phyloP scores from a whole-genome alignment of 179 eudicot species.

The Silene noctiflora region DNA sequence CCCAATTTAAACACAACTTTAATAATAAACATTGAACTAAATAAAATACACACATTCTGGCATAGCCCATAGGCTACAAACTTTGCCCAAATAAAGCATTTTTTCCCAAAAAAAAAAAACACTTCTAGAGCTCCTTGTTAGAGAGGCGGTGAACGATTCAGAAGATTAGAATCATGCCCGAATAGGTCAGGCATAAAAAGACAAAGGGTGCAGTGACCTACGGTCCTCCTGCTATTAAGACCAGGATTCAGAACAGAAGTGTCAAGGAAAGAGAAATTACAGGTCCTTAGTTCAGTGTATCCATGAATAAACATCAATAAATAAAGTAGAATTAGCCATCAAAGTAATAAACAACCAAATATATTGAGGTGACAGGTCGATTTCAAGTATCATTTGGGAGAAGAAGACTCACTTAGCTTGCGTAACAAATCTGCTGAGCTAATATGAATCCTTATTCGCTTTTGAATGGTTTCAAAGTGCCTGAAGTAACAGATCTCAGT shows the following conservation, averaged over 20 bases:
- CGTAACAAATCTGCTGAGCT: slow-evolving; percentile 54
- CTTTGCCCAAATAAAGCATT: not conserved
- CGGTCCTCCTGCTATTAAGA: not conserved
- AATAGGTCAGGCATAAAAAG: slow-evolving; percentile 1
- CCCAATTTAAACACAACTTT: not conserved
- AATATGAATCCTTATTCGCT: slow-evolving; percentile 38
- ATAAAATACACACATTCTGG: not conserved
- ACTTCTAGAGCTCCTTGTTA: slow-evolving; percentile 3
- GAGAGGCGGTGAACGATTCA: not conserved
- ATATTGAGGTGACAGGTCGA: not conserved
- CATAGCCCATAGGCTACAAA: not conserved
- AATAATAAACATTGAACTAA: not conserved
- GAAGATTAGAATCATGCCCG: not conserved
- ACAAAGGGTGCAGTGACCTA: slow-evolving; percentile 3
- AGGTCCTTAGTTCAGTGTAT: not conserved
- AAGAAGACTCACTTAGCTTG: slow-evolving; percentile 61
- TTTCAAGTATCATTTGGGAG: not conserved
- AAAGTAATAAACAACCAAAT: slow-evolving; percentile 15
- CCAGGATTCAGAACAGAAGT: slow-evolving; percentile 1
- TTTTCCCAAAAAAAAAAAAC: not conserved
- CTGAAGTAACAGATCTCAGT: slow-evolving; percentile 34
- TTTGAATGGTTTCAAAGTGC: slow-evolving; percentile 68
- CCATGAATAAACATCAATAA: not conserved
- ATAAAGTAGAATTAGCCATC: slow-evolving; percentile 7
- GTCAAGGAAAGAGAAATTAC: not conserved